These are phyloP conservation scores for Trichoderma endophyticum DNA, from an alignment of 2,329 filamentous ascomycete species.

Conservation along the genomic window DNA sequence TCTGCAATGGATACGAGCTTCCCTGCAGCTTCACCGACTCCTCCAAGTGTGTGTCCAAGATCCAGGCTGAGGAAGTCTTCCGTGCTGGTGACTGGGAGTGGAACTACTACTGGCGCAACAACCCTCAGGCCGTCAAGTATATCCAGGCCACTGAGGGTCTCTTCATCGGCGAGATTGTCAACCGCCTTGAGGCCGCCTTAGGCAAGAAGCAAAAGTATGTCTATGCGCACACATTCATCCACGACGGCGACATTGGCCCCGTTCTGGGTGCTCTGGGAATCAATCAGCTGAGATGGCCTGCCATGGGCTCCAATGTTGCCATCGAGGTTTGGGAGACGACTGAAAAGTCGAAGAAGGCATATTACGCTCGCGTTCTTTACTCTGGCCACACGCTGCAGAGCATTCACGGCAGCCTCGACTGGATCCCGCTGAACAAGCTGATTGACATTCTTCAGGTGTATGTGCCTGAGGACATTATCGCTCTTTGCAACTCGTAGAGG, in stretches of 20 bases:
- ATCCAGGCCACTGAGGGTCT: conserved; percentile 6
- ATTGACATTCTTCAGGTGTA: conserved; percentile 8
- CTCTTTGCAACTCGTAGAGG: background rate
- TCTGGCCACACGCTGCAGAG: conserved; percentile 8
- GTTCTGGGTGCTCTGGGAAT: conserved; percentile 9
- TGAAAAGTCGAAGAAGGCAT: background rate
- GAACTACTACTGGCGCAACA: conserved; percentile 14
- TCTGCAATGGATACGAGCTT: conserved; percentile 10
- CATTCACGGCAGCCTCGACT: conserved; percentile 4
- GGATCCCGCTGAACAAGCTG: background rate
- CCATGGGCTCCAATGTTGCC: conserved; percentile 9
- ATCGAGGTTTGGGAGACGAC: conserved; percentile 13
- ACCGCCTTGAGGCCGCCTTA: background rate
- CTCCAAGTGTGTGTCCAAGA: background rate
- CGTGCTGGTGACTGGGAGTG: conserved; percentile 13
- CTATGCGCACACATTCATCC: conserved; percentile 7
- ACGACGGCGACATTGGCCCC: conserved; percentile 3
- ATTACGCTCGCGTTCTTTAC: conserved; percentile 9
- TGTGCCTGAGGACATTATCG: conserved; percentile 10
- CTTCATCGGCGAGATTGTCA: conserved; percentile 7
- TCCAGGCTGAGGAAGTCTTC: conserved; percentile 10
- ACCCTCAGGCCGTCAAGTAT: background rate
- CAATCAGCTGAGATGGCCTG: conserved; percentile 10
- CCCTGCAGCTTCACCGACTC: conserved; percentile 8
- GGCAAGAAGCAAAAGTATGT: background rate